Conservation (phyloP, 1,284 basidiomycete species). For the Neotropicomus parvogracilis region DNA sequence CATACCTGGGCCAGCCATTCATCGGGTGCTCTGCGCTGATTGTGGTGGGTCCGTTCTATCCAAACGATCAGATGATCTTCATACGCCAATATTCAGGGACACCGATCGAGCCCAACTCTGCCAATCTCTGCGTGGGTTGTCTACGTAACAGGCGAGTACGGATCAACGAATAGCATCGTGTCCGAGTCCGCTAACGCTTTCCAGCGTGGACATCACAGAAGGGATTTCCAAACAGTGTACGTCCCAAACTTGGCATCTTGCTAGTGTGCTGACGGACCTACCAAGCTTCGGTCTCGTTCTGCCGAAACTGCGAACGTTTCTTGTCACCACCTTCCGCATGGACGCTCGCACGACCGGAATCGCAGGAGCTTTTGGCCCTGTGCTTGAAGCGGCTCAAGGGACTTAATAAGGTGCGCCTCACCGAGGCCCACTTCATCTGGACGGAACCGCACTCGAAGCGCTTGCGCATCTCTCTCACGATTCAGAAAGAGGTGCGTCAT, state of each 20-base stretch:
- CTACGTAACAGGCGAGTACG: constrained; percentile 74
- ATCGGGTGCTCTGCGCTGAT: constrained; percentile 78
- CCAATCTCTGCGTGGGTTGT: constrained; percentile 93
- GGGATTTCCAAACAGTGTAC: constrained; percentile 94
- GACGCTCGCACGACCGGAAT: constrained; percentile 87
- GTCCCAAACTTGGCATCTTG: constrained; percentile 12
- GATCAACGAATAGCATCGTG: background rate
- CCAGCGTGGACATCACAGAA: constrained; percentile 92
- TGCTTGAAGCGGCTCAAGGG: constrained; percentile 95
- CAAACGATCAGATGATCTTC: constrained; percentile 4
- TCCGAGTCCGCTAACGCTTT: constrained; percentile 8
- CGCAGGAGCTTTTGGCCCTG: constrained; percentile 86
- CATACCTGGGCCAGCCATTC: constrained; percentile 63
- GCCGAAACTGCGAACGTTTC: constrained; percentile 95
- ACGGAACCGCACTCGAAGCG: constrained; percentile 98
- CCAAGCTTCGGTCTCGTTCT: constrained; percentile 87
- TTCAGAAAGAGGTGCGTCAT: constrained; percentile 89
- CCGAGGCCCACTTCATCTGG: constrained; percentile 98
- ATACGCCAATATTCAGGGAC: constrained; percentile 51
- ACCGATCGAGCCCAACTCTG: constrained; percentile 94
- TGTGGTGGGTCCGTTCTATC: constrained; percentile 53
- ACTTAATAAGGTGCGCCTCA: constrained; percentile 89
- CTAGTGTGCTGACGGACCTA: background rate
- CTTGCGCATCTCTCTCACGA: constrained; percentile 89
- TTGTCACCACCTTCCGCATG: constrained; percentile 88